phyloP scores from a whole-genome alignment of 441 rosid genomes.

The Gossypium schwendimanii region DNA sequence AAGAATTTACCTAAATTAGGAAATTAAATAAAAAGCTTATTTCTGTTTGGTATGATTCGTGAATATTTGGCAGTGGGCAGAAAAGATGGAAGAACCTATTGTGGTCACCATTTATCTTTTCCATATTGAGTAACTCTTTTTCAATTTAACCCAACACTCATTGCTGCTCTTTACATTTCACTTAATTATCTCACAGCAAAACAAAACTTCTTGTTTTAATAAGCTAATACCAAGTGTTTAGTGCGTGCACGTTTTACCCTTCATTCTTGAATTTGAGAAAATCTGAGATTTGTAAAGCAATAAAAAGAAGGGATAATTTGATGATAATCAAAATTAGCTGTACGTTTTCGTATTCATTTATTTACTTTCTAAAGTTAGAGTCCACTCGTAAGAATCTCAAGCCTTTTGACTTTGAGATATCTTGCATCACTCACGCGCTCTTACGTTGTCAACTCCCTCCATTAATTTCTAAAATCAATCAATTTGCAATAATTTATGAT shows the following conservation, averaged over 20 bases:
- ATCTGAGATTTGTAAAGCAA: background rate
- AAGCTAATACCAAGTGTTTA: background rate
- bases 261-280: too few species aligned
- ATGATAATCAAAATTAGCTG: background rate
- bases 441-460: slow-evolving; percentile 30
- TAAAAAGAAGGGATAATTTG: background rate
- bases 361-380: background rate
- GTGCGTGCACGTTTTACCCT: background rate
- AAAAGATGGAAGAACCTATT: background rate
- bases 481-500: background rate
- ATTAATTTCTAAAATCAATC: slow-evolving; percentile 8
- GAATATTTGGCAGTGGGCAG: background rate
- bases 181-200: too few species aligned
- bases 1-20: background rate
- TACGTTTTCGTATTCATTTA: background rate
- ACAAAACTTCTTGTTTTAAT: background rate
- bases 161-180: too few species aligned
- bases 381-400: slow-evolving; percentile 2
- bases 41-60: background rate
- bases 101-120: background rate
- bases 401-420: slow-evolving; percentile 18
- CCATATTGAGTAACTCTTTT: too few species aligned
- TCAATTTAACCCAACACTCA: too few species aligned
- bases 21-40: background rate
- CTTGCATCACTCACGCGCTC: background rate